These are phyloP conservation scores for Cercospora sojina DNA, from an alignment of 2,329 filamentous ascomycete species.

Conservation along the genomic window DNA sequence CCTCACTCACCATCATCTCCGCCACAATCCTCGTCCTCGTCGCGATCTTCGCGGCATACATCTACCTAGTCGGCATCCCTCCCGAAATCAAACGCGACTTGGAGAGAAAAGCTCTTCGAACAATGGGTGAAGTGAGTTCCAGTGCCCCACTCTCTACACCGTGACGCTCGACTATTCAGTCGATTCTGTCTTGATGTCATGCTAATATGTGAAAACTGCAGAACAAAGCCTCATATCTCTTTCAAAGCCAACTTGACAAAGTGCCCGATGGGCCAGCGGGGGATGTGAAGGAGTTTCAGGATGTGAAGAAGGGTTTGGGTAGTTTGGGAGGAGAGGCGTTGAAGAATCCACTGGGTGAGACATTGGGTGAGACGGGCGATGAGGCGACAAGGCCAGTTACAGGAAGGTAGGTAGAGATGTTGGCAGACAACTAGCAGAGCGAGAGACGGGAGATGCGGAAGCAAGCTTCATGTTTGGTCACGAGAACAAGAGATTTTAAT, in stretches of 20 bases:
- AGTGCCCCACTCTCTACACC: too few species aligned
- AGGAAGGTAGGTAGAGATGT: slow-evolving; percentile 22
- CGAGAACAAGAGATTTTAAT: background rate
- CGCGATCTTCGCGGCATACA: slow-evolving; percentile 40
- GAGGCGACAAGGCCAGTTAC: slow-evolving; percentile 29
- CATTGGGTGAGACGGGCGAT: slow-evolving; percentile 30
- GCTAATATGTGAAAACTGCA: background rate
- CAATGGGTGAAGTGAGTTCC: slow-evolving; percentile 47
- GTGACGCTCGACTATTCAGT: too few species aligned
- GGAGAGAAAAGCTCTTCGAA: slow-evolving; percentile 48
- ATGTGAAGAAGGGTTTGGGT: slow-evolving; percentile 38
- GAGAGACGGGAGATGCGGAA: background rate
- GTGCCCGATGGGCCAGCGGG: slow-evolving; percentile 30
- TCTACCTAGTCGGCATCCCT: slow-evolving; percentile 52
- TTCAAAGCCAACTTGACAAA: slow-evolving; percentile 34
- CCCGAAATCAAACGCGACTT: slow-evolving; percentile 49
- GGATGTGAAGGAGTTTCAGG: slow-evolving; percentile 35
- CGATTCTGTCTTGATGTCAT: too few species aligned
- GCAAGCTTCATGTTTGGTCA: background rate
- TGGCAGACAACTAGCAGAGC: background rate
- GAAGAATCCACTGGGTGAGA: slow-evolving; percentile 42
- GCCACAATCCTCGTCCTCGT: slow-evolving; percentile 38
- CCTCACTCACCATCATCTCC: slow-evolving; percentile 27
- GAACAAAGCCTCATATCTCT: slow-evolving; percentile 46
- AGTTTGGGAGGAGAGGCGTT: slow-evolving; percentile 36